Percentiles rank a stretch among this genome's conserved stretches.
Evolutionary conservation across 495 filamentous ascomycete species (phyloP).

Genomic region (Tirmania nivea): DNA sequence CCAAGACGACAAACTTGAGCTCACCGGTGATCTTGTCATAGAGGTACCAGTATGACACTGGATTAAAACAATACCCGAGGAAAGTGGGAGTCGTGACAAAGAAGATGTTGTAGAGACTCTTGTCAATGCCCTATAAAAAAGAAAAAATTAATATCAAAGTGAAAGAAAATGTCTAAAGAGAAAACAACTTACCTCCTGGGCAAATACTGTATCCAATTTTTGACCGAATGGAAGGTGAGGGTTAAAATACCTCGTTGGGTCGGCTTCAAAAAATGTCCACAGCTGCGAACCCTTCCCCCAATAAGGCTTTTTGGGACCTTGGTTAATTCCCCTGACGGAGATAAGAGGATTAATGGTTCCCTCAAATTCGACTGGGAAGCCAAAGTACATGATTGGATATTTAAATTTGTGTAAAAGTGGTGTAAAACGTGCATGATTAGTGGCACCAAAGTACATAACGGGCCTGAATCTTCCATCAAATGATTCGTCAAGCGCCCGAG

Average conservation of each 20-base stretch:
- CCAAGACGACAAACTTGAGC: constrained; percentile 46
- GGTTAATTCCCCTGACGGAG: constrained; percentile 24
- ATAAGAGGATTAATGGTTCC: constrained; percentile 32
- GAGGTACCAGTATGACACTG: constrained; percentile 63
- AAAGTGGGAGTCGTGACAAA: constrained; percentile 47
- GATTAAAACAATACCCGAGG: constrained; percentile 51
- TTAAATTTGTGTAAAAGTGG: constrained; percentile 41
- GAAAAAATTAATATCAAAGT: too few species aligned
- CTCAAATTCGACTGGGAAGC: constrained; percentile 40
- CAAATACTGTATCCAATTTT: constrained; percentile 13
- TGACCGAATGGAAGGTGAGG: constrained; percentile 33
- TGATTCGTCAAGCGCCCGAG: background rate
- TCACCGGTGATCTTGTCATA: constrained; percentile 32
- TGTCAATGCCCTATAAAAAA: too few species aligned
- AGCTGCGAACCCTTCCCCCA: constrained; percentile 10
- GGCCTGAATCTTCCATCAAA: constrained; percentile 20
- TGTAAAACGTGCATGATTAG: constrained; percentile 37
- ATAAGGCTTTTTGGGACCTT: constrained; percentile 8
- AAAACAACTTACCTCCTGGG: constrained; percentile 11
- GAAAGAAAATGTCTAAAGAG: too few species aligned
- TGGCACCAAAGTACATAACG: constrained; percentile 36
- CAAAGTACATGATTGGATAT: constrained; percentile 44
- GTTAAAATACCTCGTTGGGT: constrained; percentile 42
- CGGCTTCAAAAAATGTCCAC: constrained; percentile 27
- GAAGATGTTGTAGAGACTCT: constrained; percentile 34